These are phyloP conservation scores for Alternaria tenuissima DNA, from an alignment of 2,329 filamentous ascomycete species.

Conservation along the genomic window DNA sequence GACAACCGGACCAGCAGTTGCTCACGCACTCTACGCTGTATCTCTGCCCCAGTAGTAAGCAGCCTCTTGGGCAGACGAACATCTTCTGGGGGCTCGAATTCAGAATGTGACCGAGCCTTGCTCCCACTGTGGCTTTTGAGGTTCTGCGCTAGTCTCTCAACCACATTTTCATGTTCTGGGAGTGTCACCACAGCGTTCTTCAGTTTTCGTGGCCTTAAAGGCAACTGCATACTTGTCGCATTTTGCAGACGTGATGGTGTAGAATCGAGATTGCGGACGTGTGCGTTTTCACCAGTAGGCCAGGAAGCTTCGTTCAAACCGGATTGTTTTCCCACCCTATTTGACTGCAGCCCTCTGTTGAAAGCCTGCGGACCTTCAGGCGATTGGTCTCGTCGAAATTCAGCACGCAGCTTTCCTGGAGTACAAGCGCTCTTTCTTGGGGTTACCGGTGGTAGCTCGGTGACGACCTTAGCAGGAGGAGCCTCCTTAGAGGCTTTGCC, in stretches of 20 bases:
- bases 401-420: constrained; percentile 56
- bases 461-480: constrained; percentile 19
- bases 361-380: constrained; percentile 27
- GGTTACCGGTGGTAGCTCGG: constrained; percentile 19
- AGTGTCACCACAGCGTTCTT: constrained; percentile 47
- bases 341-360: constrained; percentile 28
- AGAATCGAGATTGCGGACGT: constrained; percentile 41
- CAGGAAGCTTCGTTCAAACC: constrained; percentile 74
- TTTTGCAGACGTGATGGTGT: not conserved
- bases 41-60: constrained; percentile 48
- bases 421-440: constrained; percentile 53
- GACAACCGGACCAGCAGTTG: constrained; percentile 31
- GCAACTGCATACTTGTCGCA: not conserved
- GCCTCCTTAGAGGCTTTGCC: constrained; percentile 58
- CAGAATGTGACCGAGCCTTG: not conserved
- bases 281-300: constrained; percentile 69
- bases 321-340: constrained; percentile 64
- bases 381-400: constrained; percentile 36
- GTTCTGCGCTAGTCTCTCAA: constrained; percentile 31
- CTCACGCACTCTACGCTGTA: constrained; percentile 50
- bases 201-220: constrained; percentile 46
- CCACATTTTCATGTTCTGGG: constrained; percentile 36
- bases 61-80: constrained; percentile 48
- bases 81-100: constrained; percentile 31
- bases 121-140: constrained; percentile 16